phyloP scores from a whole-genome alignment of 2,329 filamentous ascomycete species.

The Colletotrichum sp. region DNA sequence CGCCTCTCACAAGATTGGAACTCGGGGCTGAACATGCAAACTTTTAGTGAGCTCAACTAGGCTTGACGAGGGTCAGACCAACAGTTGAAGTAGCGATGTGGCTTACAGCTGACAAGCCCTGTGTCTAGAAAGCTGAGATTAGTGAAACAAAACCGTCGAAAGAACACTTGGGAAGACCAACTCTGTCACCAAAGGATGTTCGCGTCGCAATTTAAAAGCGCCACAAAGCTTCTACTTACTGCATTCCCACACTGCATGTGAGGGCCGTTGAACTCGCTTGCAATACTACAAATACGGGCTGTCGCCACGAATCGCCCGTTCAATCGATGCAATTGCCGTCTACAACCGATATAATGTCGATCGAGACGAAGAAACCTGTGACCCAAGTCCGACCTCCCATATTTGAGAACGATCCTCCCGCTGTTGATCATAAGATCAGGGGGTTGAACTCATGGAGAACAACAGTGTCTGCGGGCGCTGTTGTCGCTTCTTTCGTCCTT shows the following conservation, averaged over 20 bases:
- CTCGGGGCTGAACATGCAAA: not conserved
- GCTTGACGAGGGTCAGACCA: not conserved
- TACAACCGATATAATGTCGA: not conserved
- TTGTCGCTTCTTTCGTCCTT: not conserved
- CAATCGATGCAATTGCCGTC: not conserved
- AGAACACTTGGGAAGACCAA: not conserved
- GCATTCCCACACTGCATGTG: not conserved
- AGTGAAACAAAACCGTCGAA: not conserved
- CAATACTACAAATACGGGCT: not conserved
- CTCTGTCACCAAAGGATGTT: not conserved
- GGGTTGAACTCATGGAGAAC: not conserved
- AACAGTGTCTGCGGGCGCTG: not conserved
- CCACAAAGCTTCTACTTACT: not conserved
- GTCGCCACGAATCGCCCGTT: not conserved
- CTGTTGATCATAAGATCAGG: not conserved
- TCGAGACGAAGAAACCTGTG: not conserved
- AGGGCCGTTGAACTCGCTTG: not conserved
- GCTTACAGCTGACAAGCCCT: not conserved
- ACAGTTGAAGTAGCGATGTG: not conserved
- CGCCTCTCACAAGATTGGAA: not conserved
- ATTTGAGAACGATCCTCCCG: not conserved
- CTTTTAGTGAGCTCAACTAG: not conserved
- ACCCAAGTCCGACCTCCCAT: not conserved
- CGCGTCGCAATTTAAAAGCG: not conserved
- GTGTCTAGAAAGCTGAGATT: not conserved